These are phyloP conservation scores for Xylaria sp. DNA, from an alignment of 495 filamentous ascomycete genomes.

Conservation along the genomic window DNA sequence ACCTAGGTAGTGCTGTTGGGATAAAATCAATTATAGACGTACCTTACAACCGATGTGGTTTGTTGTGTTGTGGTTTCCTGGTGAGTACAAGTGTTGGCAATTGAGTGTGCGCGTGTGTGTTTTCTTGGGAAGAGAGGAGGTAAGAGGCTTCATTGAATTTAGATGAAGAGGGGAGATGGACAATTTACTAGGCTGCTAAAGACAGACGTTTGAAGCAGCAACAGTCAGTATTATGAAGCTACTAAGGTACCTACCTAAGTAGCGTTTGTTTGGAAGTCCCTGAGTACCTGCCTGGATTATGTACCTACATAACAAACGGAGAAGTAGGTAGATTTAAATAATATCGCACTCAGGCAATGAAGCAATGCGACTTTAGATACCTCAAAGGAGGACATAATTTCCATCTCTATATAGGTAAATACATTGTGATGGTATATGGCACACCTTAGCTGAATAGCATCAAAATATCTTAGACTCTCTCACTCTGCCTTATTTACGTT, in stretches of 20 bases:
- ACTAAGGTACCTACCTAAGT: not conserved
- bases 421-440: too few relatives aligned
- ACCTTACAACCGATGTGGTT: too few relatives aligned
- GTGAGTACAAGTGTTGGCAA: not conserved
- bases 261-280: not conserved
- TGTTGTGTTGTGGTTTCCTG: not conserved
- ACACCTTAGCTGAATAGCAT: not conserved
- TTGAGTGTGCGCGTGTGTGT: not conserved
- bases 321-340: too few relatives aligned
- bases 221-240: not conserved
- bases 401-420: not conserved
- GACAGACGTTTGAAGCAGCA: not conserved
- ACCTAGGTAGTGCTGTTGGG: not conserved
- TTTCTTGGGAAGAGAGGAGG: not conserved
- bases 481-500: not conserved
- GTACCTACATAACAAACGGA: not conserved
- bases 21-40: not conserved
- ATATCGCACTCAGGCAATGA: too few relatives aligned
- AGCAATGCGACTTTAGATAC: not conserved
- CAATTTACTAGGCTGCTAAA: not conserved
- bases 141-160: not conserved
- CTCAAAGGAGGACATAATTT: not conserved
- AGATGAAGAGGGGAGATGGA: not conserved
- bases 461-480: not conserved
- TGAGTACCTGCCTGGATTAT: not conserved